These are phyloP conservation scores for Cucurbitaria berberidis DNA, from an alignment of 2,329 filamentous ascomycete species.

Conservation along the genomic window DNA sequence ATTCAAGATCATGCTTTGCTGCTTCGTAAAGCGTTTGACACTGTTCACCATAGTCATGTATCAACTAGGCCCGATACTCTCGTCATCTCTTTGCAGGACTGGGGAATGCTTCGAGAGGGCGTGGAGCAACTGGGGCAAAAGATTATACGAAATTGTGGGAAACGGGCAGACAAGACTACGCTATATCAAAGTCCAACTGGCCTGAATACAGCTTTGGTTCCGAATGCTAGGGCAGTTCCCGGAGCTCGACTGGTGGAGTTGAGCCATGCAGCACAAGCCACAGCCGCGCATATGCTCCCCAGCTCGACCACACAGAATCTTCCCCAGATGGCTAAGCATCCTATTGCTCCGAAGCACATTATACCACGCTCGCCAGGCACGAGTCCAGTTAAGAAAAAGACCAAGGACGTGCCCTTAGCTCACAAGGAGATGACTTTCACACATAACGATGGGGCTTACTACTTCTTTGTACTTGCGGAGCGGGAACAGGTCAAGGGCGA, in stretches of 20 bases:
- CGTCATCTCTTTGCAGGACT: background rate
- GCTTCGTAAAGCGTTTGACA: background rate
- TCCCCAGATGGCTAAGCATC: too few species aligned
- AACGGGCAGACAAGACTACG: too few species aligned
- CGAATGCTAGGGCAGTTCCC: too few species aligned
- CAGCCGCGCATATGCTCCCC: too few species aligned
- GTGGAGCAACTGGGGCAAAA: background rate
- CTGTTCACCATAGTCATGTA: background rate
- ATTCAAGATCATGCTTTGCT: background rate
- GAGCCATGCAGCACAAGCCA: too few species aligned
- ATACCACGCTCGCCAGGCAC: background rate
- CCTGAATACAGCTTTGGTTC: too few species aligned
- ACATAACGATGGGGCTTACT: background rate
- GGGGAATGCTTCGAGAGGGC: background rate
- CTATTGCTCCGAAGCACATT: background rate
- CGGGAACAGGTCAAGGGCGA: background rate
- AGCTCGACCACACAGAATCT: too few species aligned
- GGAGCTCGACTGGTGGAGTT: too few species aligned
- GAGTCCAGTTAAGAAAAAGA: background rate
- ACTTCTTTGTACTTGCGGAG: background rate
- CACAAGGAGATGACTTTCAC: background rate
- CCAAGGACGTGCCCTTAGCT: background rate
- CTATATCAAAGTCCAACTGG: too few species aligned
- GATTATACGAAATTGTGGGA: background rate
- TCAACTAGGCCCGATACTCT: background rate